Base-by-base conservation (phyloP, 2,329 filamentous ascomycete genomes). In the Cercospora nicotianae region DNA sequence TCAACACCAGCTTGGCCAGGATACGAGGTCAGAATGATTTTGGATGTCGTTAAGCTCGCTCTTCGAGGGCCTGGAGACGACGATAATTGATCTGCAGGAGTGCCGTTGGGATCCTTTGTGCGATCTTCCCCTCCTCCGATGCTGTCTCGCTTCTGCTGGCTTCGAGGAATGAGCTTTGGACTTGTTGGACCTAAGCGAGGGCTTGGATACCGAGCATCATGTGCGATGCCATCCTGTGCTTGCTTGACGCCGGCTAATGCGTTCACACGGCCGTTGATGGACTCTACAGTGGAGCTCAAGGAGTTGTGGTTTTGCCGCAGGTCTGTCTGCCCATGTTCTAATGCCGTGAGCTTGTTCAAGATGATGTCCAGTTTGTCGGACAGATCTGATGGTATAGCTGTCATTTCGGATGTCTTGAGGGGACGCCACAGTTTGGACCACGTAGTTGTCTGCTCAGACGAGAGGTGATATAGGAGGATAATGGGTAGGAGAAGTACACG, bases 1-100 rank as follows among this genome's bases (percentile, higher is more conserved):
- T 96, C 92, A 80, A 98, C 94, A 70, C 94, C 94, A 72, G 92
- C 93, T 81, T 97, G 94, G 74, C 93, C 93, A 30, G 94, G 94
- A 80, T 98, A 97, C 5, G 94, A 97, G 61, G 90, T 91, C 72
- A 91, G 82, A 72, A 90, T 89, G 76, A 90, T 90, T 73, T 88
- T 88, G 55, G 85, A 87, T 45, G 83, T 75, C 13, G 48, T 20
- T 18, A 73, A 76, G 72, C 80, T 84, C 51, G 79, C 70, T 72
- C 80, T 78, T 72, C 80, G 77, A 8, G 75, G 72, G 33, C 72
- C 68, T 36, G 75, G 72, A 20, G 75, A 74, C 1, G 70, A 33
- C 5, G 71, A 57, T 33, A 31, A 16, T 18, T 20, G 62, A 55
- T 67, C 57, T 26, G 60, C 45, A 13, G 66, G 60, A 23, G 63